Base-by-base conservation (phyloP, 768 basidiomycete species). In the Xerocomellus chrysenteron region DNA sequence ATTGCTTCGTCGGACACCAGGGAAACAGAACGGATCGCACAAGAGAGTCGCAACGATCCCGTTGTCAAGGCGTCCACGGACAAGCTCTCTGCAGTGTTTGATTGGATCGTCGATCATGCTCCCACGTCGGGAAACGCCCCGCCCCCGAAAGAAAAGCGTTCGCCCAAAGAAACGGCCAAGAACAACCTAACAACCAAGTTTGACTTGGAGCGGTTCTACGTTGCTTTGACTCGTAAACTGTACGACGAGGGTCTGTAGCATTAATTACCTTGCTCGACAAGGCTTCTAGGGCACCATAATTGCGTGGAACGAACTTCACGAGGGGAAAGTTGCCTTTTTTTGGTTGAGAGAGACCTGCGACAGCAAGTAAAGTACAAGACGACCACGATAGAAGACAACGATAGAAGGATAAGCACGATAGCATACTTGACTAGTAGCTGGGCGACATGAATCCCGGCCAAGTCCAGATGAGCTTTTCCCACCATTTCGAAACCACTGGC, bases 151-250 rank as follows among this genome's bases (percentile, higher is more conserved):
- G 60, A 56, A 55, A 28, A 47, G 24, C 32, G 21, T 24, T 32
- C 24, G 4, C 61, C 65, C 48, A 64, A 62, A 58, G 62, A 66
- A 52, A 60, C 63, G 60, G 68, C 52, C 37, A 77, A 67, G 65
- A 80, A 78, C 36, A 87, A 89, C 56, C 65, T 87, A 14, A 79
- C 75, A 50, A 80, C 80, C 54, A 88, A 88, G 73, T 81, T 82
- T 64, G 90, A 94, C 67, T 73, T 98, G 66, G 94, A 95, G 68
- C 76, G 86, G 64, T 92, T 99, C 72, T 96, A 96, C 70, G 80
- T 97, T 35, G 91, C 94, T 7, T 71, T 98, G 44, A 84, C 90
- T 60, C 82, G 89, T 72, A 96, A 92, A 75, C 73, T 99, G 74
- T 93, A 94, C 63, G 90, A 98, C 55, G 93, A 97, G 68, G 96